Base-by-base conservation (phyloP, 2,329 filamentous ascomycete species). In the Chrysosphaeria jannelii region DNA sequence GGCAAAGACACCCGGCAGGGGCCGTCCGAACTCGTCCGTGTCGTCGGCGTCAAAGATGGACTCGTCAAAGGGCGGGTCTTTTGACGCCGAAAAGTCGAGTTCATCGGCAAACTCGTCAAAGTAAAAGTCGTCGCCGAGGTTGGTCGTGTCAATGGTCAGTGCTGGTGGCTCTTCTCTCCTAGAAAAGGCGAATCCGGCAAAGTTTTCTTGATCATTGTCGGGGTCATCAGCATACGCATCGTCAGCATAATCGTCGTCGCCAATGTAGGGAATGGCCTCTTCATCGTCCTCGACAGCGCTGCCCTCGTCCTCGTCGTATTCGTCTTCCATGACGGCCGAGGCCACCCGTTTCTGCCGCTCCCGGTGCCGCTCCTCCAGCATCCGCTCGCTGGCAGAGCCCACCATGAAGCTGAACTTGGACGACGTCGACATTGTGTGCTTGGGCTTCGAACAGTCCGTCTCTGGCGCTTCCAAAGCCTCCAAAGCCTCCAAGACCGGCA, bases 371-470 rank as follows among this genome's bases (percentile, higher is more conserved):
- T 75, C 72, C 39, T 76, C 74, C 19, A 78, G 45, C 18, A 69
- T 39, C 39, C 64, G 68, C 39, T 68, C 53, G 28, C 59, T 55
- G 9, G 68, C 68, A 5, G 60, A 60, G 5, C 66, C 67, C 10
- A 65, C 57, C 51, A 78, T 72, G 35, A 81, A 81, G 34, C 71
- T 79, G 37, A 81, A 79, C 9, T 72, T 52, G 0, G 69, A 76
- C 0, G 71, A 72, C 8, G 66, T 72, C 38, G 70, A 78, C 41
- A 66, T 68, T 61, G 68, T 67, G 30, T 67, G 61, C 28, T 46
- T 56, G 3, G 61, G 62, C 16, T n/a, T n/a, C n/a, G n/a, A n/a
- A n/a, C n/a, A n/a, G n/a, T n/a, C n/a, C n/a, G n/a, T n/a, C n/a
- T n/a, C n/a, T n/a, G n/a, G n/a, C n/a, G n/a, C n/a, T n/a, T n/a